A percentile compares a stretch with the other conserved stretches of the same genome.
These are phyloP conservation scores for Gossypium schwendimanii DNA, from an alignment of 441 rosid species.

Conservation along the genomic window DNA sequence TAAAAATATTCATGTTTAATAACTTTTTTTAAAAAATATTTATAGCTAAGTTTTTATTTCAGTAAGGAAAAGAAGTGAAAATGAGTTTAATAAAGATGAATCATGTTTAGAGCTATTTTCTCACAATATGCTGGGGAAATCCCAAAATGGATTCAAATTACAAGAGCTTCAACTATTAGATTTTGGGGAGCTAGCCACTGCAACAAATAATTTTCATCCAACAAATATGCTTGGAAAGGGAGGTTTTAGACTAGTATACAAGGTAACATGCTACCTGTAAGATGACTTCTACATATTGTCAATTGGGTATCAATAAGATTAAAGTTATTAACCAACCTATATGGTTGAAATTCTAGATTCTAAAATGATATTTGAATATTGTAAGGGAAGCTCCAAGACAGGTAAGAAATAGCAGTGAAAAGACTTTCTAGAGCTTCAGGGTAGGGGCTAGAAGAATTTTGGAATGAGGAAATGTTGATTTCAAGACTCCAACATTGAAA, in stretches of 20 bases:
- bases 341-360: too few species aligned
- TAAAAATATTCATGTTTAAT: too few species aligned
- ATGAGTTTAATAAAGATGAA: neutral
- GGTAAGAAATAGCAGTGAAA: slow-evolving; percentile 3
- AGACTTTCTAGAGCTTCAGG: neutral
- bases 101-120: neutral
- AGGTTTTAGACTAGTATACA: slow-evolving; percentile 7
- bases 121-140: neutral
- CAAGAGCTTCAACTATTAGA: neutral
- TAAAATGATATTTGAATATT: neutral
- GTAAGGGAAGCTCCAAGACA: neutral
- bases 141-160: neutral
- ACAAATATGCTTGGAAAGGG: slow-evolving; percentile 3
- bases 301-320: neutral
- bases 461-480: slow-evolving; percentile 43
- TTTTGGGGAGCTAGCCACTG: neutral
- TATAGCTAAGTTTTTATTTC: neutral
- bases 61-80: neutral
- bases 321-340: neutral
- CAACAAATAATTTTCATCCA: slow-evolving; percentile 10
- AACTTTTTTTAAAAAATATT: too few species aligned
- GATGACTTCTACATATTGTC: too few species aligned
- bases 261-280: neutral
- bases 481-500: slow-evolving; percentile 51
- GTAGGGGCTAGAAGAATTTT: slow-evolving; percentile 6